Percentiles rank a stretch among this genome's conserved stretches.
phyloP scores from a whole-genome alignment of 768 basidiomycete species.

The Hypholoma sublateritium region DNA sequence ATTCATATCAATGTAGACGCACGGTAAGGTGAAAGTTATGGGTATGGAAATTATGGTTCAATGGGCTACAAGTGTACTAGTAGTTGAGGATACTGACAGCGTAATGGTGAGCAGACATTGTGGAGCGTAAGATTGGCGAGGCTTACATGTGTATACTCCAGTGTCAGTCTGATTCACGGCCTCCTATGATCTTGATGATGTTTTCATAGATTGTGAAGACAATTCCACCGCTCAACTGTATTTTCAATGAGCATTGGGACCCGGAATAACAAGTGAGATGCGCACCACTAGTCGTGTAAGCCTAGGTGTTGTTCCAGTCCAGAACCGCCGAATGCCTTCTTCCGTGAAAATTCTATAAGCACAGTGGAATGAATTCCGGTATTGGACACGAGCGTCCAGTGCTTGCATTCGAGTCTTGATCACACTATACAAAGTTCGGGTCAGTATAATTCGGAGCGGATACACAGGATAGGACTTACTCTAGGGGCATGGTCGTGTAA shows the following conservation, averaged over 20 bases:
- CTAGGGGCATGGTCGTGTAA: constrained; percentile 84
- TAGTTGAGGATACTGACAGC: too few relatives aligned
- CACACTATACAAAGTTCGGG: constrained; percentile 71
- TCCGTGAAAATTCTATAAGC: constrained; percentile 93
- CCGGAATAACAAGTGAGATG: constrained; percentile 14
- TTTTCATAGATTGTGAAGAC: constrained; percentile 92
- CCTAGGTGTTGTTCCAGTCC: constrained; percentile 95
- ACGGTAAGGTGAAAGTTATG: too few relatives aligned
- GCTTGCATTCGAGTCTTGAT: constrained; percentile 99
- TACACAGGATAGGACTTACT: constrained; percentile 42
- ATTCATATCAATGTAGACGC: too few relatives aligned
- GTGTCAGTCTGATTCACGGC: constrained; percentile 11
- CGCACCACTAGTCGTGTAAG: constrained; percentile 81
- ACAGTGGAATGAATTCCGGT: constrained; percentile 94
- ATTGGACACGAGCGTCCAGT: constrained; percentile 76
- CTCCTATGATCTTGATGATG: constrained; percentile 50
- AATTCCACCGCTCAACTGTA: constrained; percentile 87
- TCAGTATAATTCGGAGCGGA: background rate
- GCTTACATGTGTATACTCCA: background rate
- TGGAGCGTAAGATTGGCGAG: too few relatives aligned
- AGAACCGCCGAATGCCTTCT: constrained; percentile 89
- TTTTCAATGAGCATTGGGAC: background rate
- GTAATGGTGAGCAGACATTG: too few relatives aligned
- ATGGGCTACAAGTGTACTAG: too few relatives aligned
- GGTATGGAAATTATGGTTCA: too few relatives aligned